Evolutionary conservation across 2,329 filamentous ascomycete species (phyloP).

Genomic region (Orbilia javanica): DNA sequence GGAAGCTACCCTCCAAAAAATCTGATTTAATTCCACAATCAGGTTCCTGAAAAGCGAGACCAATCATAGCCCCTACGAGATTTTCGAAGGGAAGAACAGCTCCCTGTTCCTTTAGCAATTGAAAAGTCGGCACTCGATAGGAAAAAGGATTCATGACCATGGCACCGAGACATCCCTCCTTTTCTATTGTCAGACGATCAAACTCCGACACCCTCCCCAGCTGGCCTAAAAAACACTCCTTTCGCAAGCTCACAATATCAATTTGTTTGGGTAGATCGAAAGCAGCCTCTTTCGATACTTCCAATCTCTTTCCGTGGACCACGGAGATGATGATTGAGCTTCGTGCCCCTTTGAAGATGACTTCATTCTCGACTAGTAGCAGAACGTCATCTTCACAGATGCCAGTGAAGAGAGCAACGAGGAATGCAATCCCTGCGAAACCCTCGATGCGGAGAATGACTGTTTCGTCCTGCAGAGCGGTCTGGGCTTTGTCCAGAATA

Average conservation of each 20-base stretch:
- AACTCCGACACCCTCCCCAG: background rate
- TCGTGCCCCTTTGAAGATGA: background rate
- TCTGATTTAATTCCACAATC: background rate
- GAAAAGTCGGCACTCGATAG: background rate
- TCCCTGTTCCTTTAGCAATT: background rate
- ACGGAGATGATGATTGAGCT: conserved; percentile 4
- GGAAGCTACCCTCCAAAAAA: background rate
- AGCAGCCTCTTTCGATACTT: background rate
- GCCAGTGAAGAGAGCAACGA: background rate
- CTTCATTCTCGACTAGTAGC: conserved; percentile 10
- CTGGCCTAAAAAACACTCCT: background rate
- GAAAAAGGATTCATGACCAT: background rate
- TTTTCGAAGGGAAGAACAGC: background rate
- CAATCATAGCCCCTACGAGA: background rate
- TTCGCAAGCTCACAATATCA: background rate
- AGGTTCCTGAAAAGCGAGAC: background rate
- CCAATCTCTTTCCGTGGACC: background rate
- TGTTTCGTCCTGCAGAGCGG: background rate
- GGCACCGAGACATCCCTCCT: background rate
- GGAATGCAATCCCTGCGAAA: background rate
- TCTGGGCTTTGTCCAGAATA: background rate
- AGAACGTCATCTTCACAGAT: background rate
- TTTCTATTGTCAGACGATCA: background rate
- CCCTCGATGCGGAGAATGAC: conserved; percentile 4
- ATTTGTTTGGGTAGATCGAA: background rate